Conservation (phyloP, 306 rosid genomes). For the Fragaria iinumae region DNA sequence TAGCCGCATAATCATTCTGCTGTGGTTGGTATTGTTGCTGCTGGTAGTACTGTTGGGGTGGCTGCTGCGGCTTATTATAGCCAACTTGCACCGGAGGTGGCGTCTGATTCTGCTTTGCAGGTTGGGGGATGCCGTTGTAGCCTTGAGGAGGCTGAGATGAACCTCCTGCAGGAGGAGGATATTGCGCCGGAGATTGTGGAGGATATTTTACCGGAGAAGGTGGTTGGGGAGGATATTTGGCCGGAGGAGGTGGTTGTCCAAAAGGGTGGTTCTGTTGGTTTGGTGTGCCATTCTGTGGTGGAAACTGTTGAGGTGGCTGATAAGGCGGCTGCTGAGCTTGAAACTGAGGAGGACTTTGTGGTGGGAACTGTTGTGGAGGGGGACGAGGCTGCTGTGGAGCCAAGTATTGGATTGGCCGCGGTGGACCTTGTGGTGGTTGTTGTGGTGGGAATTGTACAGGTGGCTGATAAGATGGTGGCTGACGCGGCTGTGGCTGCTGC, state of each 20-base stretch:
- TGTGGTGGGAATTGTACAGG: slow-evolving; percentile 2
- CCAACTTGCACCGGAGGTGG: neutral
- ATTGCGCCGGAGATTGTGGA: neutral
- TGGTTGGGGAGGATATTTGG: neutral
- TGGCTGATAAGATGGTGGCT: neutral
- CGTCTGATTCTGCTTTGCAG: neutral
- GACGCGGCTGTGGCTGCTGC: neutral
- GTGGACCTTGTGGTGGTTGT: slow-evolving; percentile 6
- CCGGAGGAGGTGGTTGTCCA: slow-evolving; percentile 4
- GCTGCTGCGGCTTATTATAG: slow-evolving; percentile 5
- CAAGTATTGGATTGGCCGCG: slow-evolving; percentile 5
- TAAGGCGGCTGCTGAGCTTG: neutral
- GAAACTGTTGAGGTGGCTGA: neutral
- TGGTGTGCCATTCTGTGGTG: neutral
- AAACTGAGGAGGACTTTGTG: slow-evolving; percentile 9
- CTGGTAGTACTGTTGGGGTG: neutral
- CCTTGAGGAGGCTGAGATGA: neutral
- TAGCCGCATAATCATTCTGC: neutral
- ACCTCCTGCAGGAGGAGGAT: neutral
- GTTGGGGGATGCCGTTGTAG: neutral
- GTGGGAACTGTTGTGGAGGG: slow-evolving; percentile 1
- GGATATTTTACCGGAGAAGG: neutral
- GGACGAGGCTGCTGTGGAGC: slow-evolving; percentile 14
- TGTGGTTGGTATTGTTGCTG: neutral
- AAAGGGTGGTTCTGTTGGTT: neutral